phyloP scores from a whole-genome alignment of 1,284 basidiomycete genomes.

The Inonotus obliquus region DNA sequence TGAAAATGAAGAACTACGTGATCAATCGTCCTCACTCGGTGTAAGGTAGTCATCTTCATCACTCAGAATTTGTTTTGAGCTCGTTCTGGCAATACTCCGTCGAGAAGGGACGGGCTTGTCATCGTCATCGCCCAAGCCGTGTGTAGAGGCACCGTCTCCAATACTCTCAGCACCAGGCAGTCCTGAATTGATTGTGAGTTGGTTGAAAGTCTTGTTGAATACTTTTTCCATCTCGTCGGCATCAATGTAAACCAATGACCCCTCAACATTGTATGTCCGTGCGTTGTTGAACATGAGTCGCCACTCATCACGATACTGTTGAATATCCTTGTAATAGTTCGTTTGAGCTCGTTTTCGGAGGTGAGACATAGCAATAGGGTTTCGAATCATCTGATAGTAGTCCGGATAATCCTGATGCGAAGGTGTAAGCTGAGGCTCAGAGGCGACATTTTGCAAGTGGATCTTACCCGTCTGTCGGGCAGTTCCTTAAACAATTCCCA shows the following conservation, averaged over 20 bases:
- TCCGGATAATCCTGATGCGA: slow-evolving; percentile 78
- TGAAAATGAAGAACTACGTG: neutral
- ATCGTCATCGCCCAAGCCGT: slow-evolving; percentile 54
- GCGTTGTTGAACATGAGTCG: slow-evolving; percentile 92
- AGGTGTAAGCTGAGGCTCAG: slow-evolving; percentile 13
- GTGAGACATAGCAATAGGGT: slow-evolving; percentile 84
- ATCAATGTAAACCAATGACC: slow-evolving; percentile 90
- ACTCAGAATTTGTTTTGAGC: slow-evolving; percentile 60
- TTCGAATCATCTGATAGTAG: slow-evolving; percentile 76
- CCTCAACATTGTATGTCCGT: slow-evolving; percentile 84
- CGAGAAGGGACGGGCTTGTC: slow-evolving; percentile 48
- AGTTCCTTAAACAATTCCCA: slow-evolving; percentile 82
- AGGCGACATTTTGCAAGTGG: neutral
- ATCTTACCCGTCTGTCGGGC: slow-evolving; percentile 65
- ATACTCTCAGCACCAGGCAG: slow-evolving; percentile 67
- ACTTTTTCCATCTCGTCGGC: slow-evolving; percentile 89
- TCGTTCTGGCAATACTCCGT: slow-evolving; percentile 47
- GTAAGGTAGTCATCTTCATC: slow-evolving; percentile 68
- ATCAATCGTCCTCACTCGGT: slow-evolving; percentile 53
- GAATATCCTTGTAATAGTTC: slow-evolving; percentile 72
- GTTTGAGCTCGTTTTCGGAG: slow-evolving; percentile 81
- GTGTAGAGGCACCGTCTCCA: slow-evolving; percentile 49
- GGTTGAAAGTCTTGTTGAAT: slow-evolving; percentile 63
- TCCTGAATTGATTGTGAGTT: slow-evolving; percentile 55
- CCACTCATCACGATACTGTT: slow-evolving; percentile 78